Evolutionary conservation across 2,329 filamentous ascomycete genomes (phyloP), one percentile per base, ranked within the genome.

Genomic region (Alternaria triticimaculans): DNA sequence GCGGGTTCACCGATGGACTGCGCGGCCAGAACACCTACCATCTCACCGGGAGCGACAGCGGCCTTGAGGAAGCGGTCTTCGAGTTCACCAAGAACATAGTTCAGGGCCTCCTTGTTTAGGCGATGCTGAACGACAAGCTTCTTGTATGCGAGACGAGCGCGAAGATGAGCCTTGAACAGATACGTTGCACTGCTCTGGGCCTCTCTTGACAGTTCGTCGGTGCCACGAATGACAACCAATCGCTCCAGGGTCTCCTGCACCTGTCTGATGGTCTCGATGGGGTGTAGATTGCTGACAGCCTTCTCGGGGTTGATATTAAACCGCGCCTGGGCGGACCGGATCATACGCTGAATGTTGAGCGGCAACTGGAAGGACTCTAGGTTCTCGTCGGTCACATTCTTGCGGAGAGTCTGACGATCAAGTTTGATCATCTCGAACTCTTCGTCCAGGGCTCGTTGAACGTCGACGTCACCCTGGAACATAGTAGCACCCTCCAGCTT

Each of bases 1-100:
- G 96, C 96, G 44, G 96, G 96, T 82, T 99, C 96, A 84, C 96
- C 96, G 78, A 99, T 99, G 30, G 96, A 99, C 83, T 99, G 96
- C 7, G 96, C 96, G 67, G 96, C 96, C 75, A 99, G 84, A 21
- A 99, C 96, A 83, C 96, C 96, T 60, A 99, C 96, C 96, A 99
- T 99, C 80, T 99, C 96, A 78, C 96, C 96, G 51, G 96, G 95
- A 73, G 90, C 93, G 65, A 97, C 94, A 72, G 92, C 89, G 50
- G 95, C 89, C 74, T 92, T 90, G 37, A 92, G 88, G 87, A 97
- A 99, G 65, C 94, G 89, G 76, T 88, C 94, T 82, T 97, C 92
- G 44, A 99, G 85, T 72, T 97, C 94, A 69, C 96, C 96, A 43
- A 99, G 81, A 50, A 99, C 89, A 77, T 97, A 94, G 66, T 96